Evolutionary conservation across 768 basidiomycete species (phyloP).

Genomic region (Suillus alpinus): DNA sequence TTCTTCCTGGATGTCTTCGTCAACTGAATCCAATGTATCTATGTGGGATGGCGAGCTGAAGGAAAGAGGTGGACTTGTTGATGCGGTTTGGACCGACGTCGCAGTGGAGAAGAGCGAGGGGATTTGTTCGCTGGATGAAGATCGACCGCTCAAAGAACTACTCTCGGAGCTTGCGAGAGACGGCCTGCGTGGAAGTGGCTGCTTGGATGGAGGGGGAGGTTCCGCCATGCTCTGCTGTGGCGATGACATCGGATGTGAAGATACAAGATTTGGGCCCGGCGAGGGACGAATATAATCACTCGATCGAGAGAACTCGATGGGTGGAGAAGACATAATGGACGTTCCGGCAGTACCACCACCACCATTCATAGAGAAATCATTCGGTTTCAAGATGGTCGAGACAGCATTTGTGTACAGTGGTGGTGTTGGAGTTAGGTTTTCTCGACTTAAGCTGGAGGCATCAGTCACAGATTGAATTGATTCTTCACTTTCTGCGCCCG

Average conservation of each 20-base stretch:
- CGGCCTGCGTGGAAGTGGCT: slow-evolving; percentile 20
- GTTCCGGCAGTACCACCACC: slow-evolving; percentile 7
- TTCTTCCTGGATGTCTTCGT: slow-evolving; percentile 15
- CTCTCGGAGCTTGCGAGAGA: slow-evolving; percentile 25
- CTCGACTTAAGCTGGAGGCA: background rate
- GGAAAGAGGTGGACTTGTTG: slow-evolving; percentile 25
- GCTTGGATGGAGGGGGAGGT: slow-evolving; percentile 6
- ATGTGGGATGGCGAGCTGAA: slow-evolving; percentile 12
- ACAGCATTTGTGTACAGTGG: slow-evolving; percentile 26
- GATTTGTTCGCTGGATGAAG: slow-evolving; percentile 14
- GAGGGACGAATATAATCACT: slow-evolving; percentile 3
- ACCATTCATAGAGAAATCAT: background rate
- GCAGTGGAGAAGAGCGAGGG: slow-evolving; percentile 8
- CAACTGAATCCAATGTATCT: slow-evolving; percentile 11
- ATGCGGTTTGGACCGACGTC: slow-evolving; percentile 17
- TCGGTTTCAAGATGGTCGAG: slow-evolving; percentile 18
- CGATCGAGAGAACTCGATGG: slow-evolving; percentile 11
- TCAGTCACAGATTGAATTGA: slow-evolving; percentile 6
- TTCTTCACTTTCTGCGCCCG: slow-evolving; percentile 19
- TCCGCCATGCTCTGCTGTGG: slow-evolving; percentile 17
- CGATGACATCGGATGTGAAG: slow-evolving; percentile 15
- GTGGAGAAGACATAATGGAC: slow-evolving; percentile 2
- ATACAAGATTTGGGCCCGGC: slow-evolving; percentile 11
- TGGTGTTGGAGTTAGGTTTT: slow-evolving; percentile 13
- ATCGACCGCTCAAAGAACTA: slow-evolving; percentile 11